Percentiles rank a stretch among this genome's conserved stretches.
phyloP scores from a whole-genome alignment of 805 yeast species.

The Tetrapisispora taiwanensis region DNA sequence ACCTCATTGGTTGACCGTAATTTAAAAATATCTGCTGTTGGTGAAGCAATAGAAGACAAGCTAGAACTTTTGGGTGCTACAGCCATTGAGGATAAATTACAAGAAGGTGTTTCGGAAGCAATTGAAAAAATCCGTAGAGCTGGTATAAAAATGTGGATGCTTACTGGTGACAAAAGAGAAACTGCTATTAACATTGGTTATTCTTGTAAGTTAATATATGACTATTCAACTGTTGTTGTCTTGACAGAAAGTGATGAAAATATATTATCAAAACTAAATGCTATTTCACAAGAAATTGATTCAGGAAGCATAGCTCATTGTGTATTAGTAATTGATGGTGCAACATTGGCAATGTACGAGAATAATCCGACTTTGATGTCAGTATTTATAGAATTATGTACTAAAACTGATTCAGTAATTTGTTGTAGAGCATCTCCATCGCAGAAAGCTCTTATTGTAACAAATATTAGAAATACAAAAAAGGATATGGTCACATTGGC shows the following conservation, averaged over 20 bases:
- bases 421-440: conserved; percentile 97
- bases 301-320: conserved; percentile 80
- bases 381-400: conserved; percentile 73
- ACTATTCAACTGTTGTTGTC: conserved; percentile 81
- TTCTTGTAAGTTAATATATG: conserved; percentile 86
- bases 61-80: conserved; percentile 79
- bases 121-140: conserved; percentile 88
- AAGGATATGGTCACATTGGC: conserved; percentile 76
- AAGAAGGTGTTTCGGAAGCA: conserved; percentile 93
- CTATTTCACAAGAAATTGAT: conserved; percentile 63
- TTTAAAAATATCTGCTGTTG: conserved; percentile 56
- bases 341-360: conserved; percentile 65
- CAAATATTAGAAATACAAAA: conserved; percentile 62
- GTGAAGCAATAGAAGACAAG: conserved; percentile 59
- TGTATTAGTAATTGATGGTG: conserved; percentile 93
- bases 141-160: conserved; percentile 94
- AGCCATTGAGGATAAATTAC: conserved; percentile 94
- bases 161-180: conserved; percentile 96
- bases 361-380: conserved; percentile 61
- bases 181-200: conserved; percentile 97
- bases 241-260: conserved; percentile 47
- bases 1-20: conserved; percentile 63
- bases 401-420: conserved; percentile 80
- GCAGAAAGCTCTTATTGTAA: conserved; percentile 86
- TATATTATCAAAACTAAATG: conserved; percentile 57